Conservation (phyloP, 1,139 yeast species). For the Yamadazyma membranifaciens region DNA sequence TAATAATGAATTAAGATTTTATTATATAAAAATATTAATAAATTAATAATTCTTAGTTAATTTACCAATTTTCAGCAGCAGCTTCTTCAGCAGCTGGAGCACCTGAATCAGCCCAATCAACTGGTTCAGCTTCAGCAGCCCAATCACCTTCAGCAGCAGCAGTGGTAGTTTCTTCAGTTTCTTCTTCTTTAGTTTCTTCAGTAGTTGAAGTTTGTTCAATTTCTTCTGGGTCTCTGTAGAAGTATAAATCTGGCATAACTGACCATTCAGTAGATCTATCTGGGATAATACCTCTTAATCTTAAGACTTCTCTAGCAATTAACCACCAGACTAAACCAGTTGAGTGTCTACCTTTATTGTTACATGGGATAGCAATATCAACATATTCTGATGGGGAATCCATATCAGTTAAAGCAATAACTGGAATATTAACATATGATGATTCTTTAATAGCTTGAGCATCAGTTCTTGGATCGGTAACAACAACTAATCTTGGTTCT, state of each 20-base stretch:
- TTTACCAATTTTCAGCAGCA: constrained; percentile 47
- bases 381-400: constrained; percentile 99
- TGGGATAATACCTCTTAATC: constrained; percentile 97
- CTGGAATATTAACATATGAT: constrained; percentile 99
- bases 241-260: constrained; percentile 99
- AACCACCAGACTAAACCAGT: constrained; percentile 99
- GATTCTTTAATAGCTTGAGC: constrained; percentile 99
- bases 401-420: constrained; percentile 96
- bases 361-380: constrained; percentile 99
- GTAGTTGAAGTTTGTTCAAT: constrained; percentile 83
- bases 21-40: background rate
- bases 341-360: constrained; percentile 99
- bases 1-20: background rate
- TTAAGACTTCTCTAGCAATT: constrained; percentile 98
- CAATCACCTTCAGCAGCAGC: constrained; percentile 51
- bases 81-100: constrained; percentile 79
- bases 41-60: constrained; percentile 3
- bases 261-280: constrained; percentile 98
- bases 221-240: constrained; percentile 99
- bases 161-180: constrained; percentile 42
- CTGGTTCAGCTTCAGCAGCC: constrained; percentile 62
- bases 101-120: constrained; percentile 61
- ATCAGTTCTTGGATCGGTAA: constrained; percentile 99
- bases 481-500: constrained; percentile 99
- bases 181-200: constrained; percentile 56